Percentiles rank a stretch among this genome's conserved stretches.
phyloP scores from a whole-genome alignment of 2,329 filamentous ascomycete genomes.

The Colletotrichum brevisporum region DNA sequence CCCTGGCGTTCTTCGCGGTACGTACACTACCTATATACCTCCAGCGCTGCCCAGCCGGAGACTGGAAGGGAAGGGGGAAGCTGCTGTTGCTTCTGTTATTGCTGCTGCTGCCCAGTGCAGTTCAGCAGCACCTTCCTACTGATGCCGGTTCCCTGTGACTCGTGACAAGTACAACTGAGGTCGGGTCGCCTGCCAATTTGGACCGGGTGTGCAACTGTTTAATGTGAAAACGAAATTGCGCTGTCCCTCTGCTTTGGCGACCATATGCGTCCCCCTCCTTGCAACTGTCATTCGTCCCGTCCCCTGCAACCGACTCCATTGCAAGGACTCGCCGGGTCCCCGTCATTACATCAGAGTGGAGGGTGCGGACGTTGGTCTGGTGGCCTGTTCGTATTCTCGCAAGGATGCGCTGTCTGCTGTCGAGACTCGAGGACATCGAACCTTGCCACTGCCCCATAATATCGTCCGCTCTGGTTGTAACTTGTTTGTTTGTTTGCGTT shows the following conservation, averaged over 20 bases:
- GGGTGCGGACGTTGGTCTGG: constrained; percentile 21
- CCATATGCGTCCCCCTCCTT: neutral
- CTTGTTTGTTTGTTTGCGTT: constrained; percentile 14
- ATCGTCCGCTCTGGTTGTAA: constrained; percentile 5
- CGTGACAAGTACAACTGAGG: neutral
- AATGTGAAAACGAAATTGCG: constrained; percentile 37
- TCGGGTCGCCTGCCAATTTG: constrained; percentile 28
- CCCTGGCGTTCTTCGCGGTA: constrained; percentile 1
- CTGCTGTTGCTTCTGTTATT: too few relatives aligned
- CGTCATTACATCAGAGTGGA: constrained; percentile 39
- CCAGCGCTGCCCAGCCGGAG: too few relatives aligned
- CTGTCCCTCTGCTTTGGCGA: constrained; percentile 3
- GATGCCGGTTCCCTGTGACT: constrained; percentile 23
- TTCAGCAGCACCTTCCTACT: neutral
- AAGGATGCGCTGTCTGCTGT: neutral
- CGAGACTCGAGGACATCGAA: constrained; percentile 15
- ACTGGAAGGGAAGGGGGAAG: neutral
- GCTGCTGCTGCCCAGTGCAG: neutral
- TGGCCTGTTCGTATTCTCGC: constrained; percentile 38
- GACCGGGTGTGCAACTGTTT: constrained; percentile 26
- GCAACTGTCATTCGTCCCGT: constrained; percentile 14
- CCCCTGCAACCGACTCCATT: constrained; percentile 23
- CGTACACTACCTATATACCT: too few relatives aligned
- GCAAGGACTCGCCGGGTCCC: constrained; percentile 21
- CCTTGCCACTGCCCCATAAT: constrained; percentile 25